phyloP scores from a whole-genome alignment of 2,329 filamentous ascomycete genomes.

The Aspergillus ochraceoroseus region DNA sequence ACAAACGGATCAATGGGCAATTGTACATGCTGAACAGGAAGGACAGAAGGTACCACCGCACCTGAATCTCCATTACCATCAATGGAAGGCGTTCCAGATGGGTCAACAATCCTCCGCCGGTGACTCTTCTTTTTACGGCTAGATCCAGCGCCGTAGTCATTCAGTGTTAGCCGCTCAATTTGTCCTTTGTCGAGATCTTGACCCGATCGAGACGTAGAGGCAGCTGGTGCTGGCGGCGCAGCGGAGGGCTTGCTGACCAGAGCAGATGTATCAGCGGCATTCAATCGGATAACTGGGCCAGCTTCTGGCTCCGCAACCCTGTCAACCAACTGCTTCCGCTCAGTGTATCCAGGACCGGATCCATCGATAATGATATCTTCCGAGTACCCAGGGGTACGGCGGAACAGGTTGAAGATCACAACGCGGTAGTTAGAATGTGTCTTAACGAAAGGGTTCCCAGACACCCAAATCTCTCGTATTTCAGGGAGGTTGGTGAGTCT shows the following conservation, averaged over 20 bases:
- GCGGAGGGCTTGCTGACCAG: conserved; percentile 62
- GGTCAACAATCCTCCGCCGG: conserved; percentile 55
- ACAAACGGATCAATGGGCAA: conserved; percentile 25
- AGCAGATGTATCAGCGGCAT: conserved; percentile 57
- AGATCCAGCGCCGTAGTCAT: conserved; percentile 31
- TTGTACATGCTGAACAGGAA: conserved; percentile 31
- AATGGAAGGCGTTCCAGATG: conserved; percentile 44
- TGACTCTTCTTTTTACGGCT: conserved; percentile 48
- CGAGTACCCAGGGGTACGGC: conserved; percentile 79
- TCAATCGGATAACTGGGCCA: conserved; percentile 71
- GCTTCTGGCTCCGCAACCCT: conserved; percentile 69
- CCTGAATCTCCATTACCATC: conserved; percentile 31
- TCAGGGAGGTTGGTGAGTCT: conserved; percentile 86
- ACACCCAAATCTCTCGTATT: conserved; percentile 86
- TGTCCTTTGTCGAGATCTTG: conserved; percentile 16
- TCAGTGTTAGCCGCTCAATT: conserved; percentile 17
- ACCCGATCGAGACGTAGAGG: background rate
- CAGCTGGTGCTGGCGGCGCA: conserved; percentile 18
- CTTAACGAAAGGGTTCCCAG: conserved; percentile 85
- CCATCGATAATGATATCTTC: conserved; percentile 89
- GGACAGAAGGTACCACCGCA: conserved; percentile 28
- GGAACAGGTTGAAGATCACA: conserved; percentile 93
- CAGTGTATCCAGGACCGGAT: conserved; percentile 73
- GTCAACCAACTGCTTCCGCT: conserved; percentile 78
- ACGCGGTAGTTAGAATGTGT: conserved; percentile 81